Conservation (phyloP, 2,329 filamentous ascomycete species). For the Fusarium haematococcum region DNA sequence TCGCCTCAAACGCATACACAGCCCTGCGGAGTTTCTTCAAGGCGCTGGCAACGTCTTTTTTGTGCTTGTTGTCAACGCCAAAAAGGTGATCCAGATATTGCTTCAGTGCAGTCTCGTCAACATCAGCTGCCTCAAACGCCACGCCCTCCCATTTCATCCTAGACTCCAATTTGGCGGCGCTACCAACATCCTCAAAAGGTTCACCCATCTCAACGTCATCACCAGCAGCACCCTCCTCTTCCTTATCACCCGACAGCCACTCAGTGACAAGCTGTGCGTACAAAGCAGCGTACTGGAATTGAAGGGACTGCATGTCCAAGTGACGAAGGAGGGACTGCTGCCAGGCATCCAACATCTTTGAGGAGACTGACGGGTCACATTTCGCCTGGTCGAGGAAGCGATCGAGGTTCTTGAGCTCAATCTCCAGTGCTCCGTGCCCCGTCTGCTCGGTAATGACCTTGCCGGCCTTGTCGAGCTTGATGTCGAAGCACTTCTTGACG, state of each 20-base stretch:
- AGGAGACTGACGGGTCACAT: conserved; percentile 56
- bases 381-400: conserved; percentile 55
- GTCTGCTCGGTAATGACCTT: conserved; percentile 40
- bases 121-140: conserved; percentile 54
- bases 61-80: conserved; percentile 34
- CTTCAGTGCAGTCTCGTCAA: conserved; percentile 53
- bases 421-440: conserved; percentile 44
- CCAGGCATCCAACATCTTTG: conserved; percentile 48
- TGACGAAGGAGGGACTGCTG: conserved; percentile 52
- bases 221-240: conserved; percentile 10
- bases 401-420: conserved; percentile 53
- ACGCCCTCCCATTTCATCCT: conserved; percentile 56
- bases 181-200: conserved; percentile 56
- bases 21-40: conserved; percentile 43
- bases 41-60: conserved; percentile 40
- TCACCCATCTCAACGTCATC: conserved; percentile 47
- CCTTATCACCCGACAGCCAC: conserved; percentile 53
- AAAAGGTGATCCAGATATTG: conserved; percentile 58
- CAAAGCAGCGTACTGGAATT: conserved; percentile 58
- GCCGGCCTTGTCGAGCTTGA: conserved; percentile 46
- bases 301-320: conserved; percentile 55
- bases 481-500: conserved; percentile 51
- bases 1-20: conserved; percentile 49
- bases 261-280: conserved; percentile 62
- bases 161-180: conserved; percentile 54